These are phyloP conservation scores for Starmerella asiatica DNA, from an alignment of 805 yeast species.

Conservation along the genomic window DNA sequence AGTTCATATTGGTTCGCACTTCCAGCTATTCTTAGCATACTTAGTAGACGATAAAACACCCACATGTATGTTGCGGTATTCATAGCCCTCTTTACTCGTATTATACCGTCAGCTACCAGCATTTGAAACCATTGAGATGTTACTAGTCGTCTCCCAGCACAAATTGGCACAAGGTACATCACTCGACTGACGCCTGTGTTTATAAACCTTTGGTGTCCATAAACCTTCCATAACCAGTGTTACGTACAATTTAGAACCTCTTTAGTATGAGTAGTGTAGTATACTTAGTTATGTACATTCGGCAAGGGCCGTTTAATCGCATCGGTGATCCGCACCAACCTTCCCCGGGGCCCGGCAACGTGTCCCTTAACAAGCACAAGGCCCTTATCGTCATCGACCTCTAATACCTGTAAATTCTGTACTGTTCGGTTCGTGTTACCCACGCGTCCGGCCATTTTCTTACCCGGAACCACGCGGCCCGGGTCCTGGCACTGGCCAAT, in stretches of 20 bases:
- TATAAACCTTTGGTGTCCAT: no score
- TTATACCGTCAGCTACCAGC: no score
- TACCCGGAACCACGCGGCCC: slow-evolving; percentile 91
- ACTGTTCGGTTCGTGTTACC: slow-evolving; percentile 65
- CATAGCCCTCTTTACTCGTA: no score
- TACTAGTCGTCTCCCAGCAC: no score
- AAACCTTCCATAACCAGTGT: no score
- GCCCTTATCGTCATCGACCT: slow-evolving; percentile 69
- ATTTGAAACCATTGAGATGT: no score
- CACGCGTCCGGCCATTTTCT: slow-evolving; percentile 97
- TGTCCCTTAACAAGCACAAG: slow-evolving; percentile 75
- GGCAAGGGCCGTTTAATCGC: slow-evolving; percentile 36
- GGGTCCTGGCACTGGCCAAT: slow-evolving; percentile 93
- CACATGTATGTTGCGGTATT: no score
- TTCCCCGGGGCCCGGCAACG: slow-evolving; percentile 77
- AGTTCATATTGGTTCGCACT: no score
- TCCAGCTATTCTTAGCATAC: no score
- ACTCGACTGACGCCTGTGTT: no score
- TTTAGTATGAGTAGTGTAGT: background rate
- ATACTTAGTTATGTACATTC: slow-evolving; percentile 8
- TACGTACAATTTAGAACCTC: background rate
- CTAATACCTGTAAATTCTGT: slow-evolving; percentile 62
- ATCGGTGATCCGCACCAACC: slow-evolving; percentile 63
- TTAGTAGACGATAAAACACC: no score
- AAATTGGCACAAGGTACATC: no score